Evolutionary conservation across 2,329 filamentous ascomycete genomes (phyloP).

Genomic region (Fusarium tupiense): DNA sequence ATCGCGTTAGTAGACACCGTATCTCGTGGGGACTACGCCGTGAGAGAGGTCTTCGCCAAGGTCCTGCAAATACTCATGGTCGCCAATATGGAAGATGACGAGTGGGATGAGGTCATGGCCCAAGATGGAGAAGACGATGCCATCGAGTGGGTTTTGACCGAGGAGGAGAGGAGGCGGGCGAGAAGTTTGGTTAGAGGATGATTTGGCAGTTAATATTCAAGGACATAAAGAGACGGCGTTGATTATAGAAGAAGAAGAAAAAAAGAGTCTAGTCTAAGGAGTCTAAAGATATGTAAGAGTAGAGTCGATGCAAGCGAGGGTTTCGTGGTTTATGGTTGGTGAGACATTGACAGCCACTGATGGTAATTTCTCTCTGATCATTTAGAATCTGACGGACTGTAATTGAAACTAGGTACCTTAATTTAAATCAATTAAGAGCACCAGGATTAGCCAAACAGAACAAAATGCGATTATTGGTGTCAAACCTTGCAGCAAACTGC

Average conservation of each 20-base stretch:
- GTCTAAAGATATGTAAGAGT: conserved; percentile 11
- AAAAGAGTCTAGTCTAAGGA: neutral
- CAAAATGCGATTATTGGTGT: neutral
- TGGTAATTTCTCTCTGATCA: neutral
- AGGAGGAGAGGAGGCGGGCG: conserved; percentile 78
- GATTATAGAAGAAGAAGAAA: conserved; percentile 15
- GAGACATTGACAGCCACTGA: neutral
- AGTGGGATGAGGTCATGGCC: conserved; percentile 81
- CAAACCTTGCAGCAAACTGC: neutral
- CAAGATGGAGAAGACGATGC: conserved; percentile 64
- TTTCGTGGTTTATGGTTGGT: conserved; percentile 1
- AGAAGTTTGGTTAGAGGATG: conserved; percentile 69
- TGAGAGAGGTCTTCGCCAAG: conserved; percentile 80
- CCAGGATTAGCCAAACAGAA: neutral
- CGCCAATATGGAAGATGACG: conserved; percentile 94
- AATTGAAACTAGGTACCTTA: neutral
- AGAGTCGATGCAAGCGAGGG: conserved; percentile 14
- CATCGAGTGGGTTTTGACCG: conserved; percentile 76
- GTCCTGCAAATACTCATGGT: conserved; percentile 85
- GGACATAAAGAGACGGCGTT: conserved; percentile 8
- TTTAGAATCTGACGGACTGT: neutral
- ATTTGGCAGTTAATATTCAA: conserved; percentile 14
- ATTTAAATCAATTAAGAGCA: neutral
- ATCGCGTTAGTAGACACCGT: conserved; percentile 76
- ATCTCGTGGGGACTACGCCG: conserved; percentile 76